These are phyloP conservation scores for Colletotrichum graminicola DNA, from an alignment of 2,329 filamentous ascomycete genomes.

Conservation along the genomic window DNA sequence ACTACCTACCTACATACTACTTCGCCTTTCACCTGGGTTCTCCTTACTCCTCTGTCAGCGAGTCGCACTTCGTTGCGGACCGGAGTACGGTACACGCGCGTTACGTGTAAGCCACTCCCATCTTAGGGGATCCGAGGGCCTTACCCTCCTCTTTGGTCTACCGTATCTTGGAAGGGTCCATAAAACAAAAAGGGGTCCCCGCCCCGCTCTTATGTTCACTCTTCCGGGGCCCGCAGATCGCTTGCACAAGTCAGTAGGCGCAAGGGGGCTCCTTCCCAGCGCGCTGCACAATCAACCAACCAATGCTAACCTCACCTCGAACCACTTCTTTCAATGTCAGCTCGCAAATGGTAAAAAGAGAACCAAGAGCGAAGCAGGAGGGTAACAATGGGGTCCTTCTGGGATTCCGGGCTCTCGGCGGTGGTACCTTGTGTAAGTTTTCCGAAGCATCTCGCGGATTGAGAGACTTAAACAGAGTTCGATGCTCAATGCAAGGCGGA, in stretches of 20 bases:
- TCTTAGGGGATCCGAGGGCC: conserved; percentile 15
- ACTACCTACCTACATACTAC: not conserved
- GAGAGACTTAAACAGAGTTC: conserved; percentile 7
- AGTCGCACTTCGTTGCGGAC: not conserved
- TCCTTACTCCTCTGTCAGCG: not conserved
- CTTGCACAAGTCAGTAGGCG: not conserved
- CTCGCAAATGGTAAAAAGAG: not conserved
- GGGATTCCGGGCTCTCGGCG: conserved; percentile 35
- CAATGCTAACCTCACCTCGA: not conserved
- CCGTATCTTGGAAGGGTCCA: not conserved
- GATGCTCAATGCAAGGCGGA: conserved; percentile 4
- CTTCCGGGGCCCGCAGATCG: not conserved
- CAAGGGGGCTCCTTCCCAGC: not conserved
- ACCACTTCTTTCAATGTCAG: not conserved
- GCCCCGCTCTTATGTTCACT: not conserved
- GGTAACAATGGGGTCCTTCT: conserved; percentile 17
- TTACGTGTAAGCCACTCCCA: conserved; percentile 9
- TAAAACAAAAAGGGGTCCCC: conserved; percentile 4
- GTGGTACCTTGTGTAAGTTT: conserved; percentile 22
- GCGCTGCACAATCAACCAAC: not conserved
- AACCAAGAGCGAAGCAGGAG: not conserved
- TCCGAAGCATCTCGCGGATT: conserved; percentile 11
- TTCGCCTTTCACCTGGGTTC: not conserved
- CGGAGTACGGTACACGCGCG: not conserved
- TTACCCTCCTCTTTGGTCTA: conserved; percentile 2